Conservation (phyloP, 176 grass and related monocot genomes). For the Rhynchospora tenuis region DNA sequence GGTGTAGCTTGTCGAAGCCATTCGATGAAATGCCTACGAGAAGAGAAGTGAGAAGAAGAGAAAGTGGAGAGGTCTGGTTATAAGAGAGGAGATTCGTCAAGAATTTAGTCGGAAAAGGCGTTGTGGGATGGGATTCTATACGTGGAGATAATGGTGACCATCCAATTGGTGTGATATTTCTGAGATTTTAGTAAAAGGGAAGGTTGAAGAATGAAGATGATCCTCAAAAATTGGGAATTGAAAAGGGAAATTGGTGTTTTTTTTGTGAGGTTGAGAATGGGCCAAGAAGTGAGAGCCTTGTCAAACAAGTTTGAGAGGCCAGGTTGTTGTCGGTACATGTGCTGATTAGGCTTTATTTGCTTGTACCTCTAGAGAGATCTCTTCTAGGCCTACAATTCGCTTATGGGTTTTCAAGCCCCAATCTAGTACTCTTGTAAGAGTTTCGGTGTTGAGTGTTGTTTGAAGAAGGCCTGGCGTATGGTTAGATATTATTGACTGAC, state of each 20-base stretch:
- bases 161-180: slow-evolving; percentile 27
- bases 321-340: background rate
- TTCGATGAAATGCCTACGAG: slow-evolving; percentile 42
- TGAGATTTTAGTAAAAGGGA: background rate
- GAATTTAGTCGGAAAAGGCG: background rate
- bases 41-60: slow-evolving; percentile 3
- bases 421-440: background rate
- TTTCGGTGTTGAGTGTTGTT: background rate
- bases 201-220: background rate
- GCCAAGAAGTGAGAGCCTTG: slow-evolving; percentile 15
- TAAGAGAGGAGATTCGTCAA: background rate
- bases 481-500: background rate
- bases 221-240: slow-evolving; percentile 22
- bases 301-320: slow-evolving; percentile 11
- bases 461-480: background rate
- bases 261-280: slow-evolving; percentile 11
- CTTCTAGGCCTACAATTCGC: background rate
- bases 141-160: slow-evolving; percentile 38
- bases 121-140: slow-evolving; percentile 24
- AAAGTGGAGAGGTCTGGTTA: background rate
- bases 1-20: slow-evolving; percentile 30
- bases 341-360: background rate
- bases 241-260: background rate
- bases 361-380: background rate
- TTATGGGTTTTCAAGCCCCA: background rate